phyloP scores from a whole-genome alignment of 1,284 basidiomycete genomes.

The Ustilago lituana region DNA sequence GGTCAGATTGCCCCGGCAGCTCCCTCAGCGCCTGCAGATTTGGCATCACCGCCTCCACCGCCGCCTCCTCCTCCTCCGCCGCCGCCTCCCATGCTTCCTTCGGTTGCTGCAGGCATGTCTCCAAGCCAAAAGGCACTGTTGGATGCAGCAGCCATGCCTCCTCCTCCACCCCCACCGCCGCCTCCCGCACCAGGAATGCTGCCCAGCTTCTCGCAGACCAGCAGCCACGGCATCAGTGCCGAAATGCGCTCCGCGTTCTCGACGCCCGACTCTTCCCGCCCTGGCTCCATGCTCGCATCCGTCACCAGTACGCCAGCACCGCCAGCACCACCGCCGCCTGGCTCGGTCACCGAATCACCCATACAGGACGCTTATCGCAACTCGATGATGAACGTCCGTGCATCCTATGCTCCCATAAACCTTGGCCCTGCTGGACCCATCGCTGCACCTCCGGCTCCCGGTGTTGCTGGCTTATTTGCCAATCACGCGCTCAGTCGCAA shows the following conservation, averaged over 20 bases:
- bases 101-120: slow-evolving; percentile 19
- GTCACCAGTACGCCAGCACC: slow-evolving; percentile 68
- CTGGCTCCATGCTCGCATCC: slow-evolving; percentile 43
- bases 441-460: slow-evolving; percentile 64
- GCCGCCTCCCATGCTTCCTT: slow-evolving; percentile 33
- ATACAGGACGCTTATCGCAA: slow-evolving; percentile 48
- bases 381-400: slow-evolving; percentile 64
- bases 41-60: slow-evolving; percentile 11
- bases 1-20: slow-evolving; percentile 1
- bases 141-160: slow-evolving; percentile 44
- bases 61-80: slow-evolving; percentile 24
- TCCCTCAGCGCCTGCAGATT: slow-evolving; percentile 21
- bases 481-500: slow-evolving; percentile 72
- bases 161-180: slow-evolving; percentile 50
- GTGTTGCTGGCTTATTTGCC: slow-evolving; percentile 73
- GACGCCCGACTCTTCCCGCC: slow-evolving; percentile 45
- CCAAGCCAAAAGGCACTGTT: slow-evolving; percentile 20
- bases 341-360: slow-evolving; percentile 41
- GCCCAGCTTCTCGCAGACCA: slow-evolving; percentile 16
- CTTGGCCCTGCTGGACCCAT: slow-evolving; percentile 60
- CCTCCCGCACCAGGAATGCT: slow-evolving; percentile 40
- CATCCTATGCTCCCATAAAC: slow-evolving; percentile 43
- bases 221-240: slow-evolving; percentile 11
- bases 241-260: slow-evolving; percentile 49
- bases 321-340: slow-evolving; percentile 68